These are phyloP conservation scores for Smittium mucronatum DNA, from an alignment of 371 early-diverging fungal genomes.

Conservation along the genomic window DNA sequence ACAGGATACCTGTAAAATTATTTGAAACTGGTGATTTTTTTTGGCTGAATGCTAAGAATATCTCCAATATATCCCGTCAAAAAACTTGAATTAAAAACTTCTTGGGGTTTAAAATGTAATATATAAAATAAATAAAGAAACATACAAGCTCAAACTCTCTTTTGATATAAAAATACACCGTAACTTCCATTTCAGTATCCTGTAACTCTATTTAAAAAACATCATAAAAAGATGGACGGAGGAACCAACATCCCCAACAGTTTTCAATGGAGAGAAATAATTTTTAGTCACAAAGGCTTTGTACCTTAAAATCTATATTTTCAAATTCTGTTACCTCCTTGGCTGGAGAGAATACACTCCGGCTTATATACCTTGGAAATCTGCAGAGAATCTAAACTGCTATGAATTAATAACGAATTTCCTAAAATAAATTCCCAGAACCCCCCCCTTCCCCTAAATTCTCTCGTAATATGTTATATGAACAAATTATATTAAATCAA, in stretches of 20 bases:
- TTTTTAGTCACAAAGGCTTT: neutral
- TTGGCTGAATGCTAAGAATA: conserved; percentile 3
- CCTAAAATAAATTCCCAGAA: neutral
- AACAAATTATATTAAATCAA: no score
- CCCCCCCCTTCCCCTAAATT: neutral
- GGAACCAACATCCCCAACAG: neutral
- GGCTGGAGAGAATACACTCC: conserved; percentile 19
- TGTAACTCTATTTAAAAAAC: neutral
- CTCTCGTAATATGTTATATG: neutral
- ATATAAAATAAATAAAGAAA: neutral
- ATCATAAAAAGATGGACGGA: neutral
- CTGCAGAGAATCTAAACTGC: neutral
- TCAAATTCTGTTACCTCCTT: conserved; percentile 1
- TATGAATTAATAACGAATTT: neutral
- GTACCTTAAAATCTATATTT: neutral
- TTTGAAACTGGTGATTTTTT: neutral
- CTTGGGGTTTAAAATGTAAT: conserved; percentile 8
- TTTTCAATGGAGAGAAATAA: conserved; percentile 3
- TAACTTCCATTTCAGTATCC: neutral
- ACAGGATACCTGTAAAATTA: neutral
- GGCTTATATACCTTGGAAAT: conserved; percentile 7
- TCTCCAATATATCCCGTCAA: neutral
- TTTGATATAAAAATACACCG: neutral
- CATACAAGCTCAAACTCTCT: conserved; percentile 5
- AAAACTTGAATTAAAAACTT: neutral